Evolutionary conservation across 1,284 basidiomycete genomes (phyloP), one percentile per base, ranked within the genome.

Genomic region (Papiliotrema nemorosa): DNA sequence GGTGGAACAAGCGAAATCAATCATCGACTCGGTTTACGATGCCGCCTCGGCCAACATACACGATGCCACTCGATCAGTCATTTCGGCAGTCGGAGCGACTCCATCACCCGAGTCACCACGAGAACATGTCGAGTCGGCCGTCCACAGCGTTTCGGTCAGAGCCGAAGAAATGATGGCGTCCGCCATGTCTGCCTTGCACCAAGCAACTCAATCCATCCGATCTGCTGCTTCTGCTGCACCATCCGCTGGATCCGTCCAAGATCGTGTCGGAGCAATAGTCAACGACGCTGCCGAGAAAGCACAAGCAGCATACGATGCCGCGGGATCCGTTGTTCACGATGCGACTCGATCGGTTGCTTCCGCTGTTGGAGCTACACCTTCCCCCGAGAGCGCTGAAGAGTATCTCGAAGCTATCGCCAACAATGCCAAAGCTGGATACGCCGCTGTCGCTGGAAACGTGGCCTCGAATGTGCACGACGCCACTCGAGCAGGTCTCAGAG

Each of bases 51-150:
- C 53, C 2, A 50, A 38, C 6, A 49, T 55, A 16, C 55, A 62
- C 52, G 52, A 63, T 25, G 67, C 59, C 25, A 62, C 67, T 3
- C 50, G 60, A 44, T 62, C 66, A 3, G 55, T 47, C 33, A 57
- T 53, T 22, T 51, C 41, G 4, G 63, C 62, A 14, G 55, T 55
- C 5, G 64, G 56, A 7, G 60, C 55, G 3, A 57, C 62, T n/a
- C 62, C 60, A 14, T 54, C 59, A 31, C 60, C 59, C 5, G 64
- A 66, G 38, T 41, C 56, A 3, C 40, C 53, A n/a, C 41, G 38
- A 4, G 62, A 61, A 35, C 47, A 49, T 33, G 51, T 52, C 39
- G 54, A 64, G 47, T 58, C 57, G 13, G n/a, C n/a, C n/a, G n/a
- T n/a, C n/a, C n/a, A n/a, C n/a, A n/a, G n/a, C n/a, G n/a, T n/a